Evolutionary conservation across 1,284 basidiomycete genomes (phyloP), one percentile per base, ranked within the genome.

Genomic region (Ustanciosporium gigantosporum): DNA sequence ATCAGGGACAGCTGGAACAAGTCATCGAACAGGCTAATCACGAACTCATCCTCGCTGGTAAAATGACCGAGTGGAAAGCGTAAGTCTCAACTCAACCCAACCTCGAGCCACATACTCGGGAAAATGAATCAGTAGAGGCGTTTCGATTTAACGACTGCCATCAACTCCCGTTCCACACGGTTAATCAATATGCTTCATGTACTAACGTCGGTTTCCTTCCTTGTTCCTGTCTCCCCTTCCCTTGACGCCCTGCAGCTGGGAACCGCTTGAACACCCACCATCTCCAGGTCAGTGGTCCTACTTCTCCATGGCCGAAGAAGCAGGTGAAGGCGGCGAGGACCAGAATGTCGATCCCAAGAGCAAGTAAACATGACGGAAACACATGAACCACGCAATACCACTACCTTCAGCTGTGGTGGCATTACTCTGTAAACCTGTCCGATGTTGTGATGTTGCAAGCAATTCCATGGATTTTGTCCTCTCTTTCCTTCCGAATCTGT

Each of bases 11-110:
- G 39, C 87, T 92, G 43, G 91, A 94, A 80, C 85, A 91, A 78
- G 84, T 88, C 29, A 73, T 98, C 59, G 83, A 86, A 69, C 86
- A 91, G 80, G 93, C 92, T 3, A 79, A 87, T 68, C 88, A 89
- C 66, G 94, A 98, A 81, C 81, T 90, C 51, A 82, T 80, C 41
- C 81, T 97, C 35, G 88, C 84, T 2, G 82, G 82, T 29, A 90
- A 90, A 81, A 91, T 97, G 88, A 77, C 87, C 20, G 89, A 94
- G 77, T 97, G 91, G 90, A 95, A 96, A 82, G 85, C 89, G 93
- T 98, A 79, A 81, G 91, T 88, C 16, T 20, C 6, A 7, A 15
- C 50, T 29, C 16, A 31, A 23, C 45, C 44, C 24, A 25, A 21
- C 43, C 29, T 43, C 31, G 43, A 36, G 34, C 25, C 48, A 37